Evolutionary conservation across 345 rosid genomes (phyloP).

Genomic region (Combretum micranthum): DNA sequence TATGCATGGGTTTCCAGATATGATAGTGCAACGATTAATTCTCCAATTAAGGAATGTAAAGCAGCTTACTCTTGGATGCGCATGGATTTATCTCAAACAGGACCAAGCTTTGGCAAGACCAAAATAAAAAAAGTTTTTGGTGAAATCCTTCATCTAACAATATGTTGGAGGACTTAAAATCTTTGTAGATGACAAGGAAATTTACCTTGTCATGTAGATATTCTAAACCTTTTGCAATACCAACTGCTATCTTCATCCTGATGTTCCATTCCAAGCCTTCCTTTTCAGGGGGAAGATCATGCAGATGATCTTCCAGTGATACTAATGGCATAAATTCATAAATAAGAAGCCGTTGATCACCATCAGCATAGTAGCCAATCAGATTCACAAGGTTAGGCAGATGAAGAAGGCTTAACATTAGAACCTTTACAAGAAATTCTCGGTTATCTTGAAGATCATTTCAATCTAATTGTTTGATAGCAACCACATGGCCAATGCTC

Average conservation of each 20-base stretch:
- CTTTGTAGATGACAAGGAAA: constrained; percentile 94
- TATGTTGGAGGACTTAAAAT: constrained; percentile 94
- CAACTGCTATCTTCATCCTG: constrained; percentile 97
- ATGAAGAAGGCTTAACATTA: constrained; percentile 98
- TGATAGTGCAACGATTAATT: constrained; percentile 89
- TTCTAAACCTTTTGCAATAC: constrained; percentile 98
- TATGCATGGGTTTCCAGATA: constrained; percentile 81
- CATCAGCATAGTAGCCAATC: constrained; percentile 99
- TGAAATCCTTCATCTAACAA: constrained; percentile 82
- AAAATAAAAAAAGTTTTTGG: constrained; percentile 93
- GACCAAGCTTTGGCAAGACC: constrained; percentile 98
- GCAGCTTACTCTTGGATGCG: constrained; percentile 98
- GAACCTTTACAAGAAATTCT: constrained; percentile 97
- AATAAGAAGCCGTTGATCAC: constrained; percentile 96
- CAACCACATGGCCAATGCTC: constrained; percentile 98
- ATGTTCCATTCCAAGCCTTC: constrained; percentile 93
- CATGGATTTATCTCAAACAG: constrained; percentile 95
- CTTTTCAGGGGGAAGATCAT: constrained; percentile 90
- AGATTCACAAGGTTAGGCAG: constrained; percentile 90
- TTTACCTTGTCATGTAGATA: constrained; percentile 87
- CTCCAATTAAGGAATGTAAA: constrained; percentile 84
- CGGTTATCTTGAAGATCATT: constrained; percentile 97
- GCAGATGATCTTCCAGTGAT: constrained; percentile 98
- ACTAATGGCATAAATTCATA: constrained; percentile 97
- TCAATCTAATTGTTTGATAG: constrained; percentile 91